Evolutionary conservation across 371 early-diverging fungal species (phyloP), one percentile per base, ranked within the genome.

Genomic region (Blakeslea trispora): DNA sequence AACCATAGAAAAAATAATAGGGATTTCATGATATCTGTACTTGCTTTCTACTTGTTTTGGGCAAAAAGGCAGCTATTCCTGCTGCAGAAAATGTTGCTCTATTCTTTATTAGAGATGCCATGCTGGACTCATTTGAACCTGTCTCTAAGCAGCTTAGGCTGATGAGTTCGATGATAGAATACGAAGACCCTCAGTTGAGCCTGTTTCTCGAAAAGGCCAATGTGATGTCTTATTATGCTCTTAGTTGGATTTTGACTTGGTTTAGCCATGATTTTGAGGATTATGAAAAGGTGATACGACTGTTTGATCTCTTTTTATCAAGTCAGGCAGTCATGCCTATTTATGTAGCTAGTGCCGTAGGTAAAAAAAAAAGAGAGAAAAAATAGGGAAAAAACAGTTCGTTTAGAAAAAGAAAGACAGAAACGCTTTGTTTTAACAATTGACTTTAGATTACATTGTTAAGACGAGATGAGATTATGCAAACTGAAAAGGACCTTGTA

Each of bases 161-260:
- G 28, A 79, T 79, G 75, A 74, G 70, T 32, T 72, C 80, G 1
- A 53, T 79, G 23, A 65, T 79, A 5, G 71, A 76, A 61, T 74
- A 72, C 24, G 80, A 76, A 55, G 80, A 79, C 57, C 45, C 63
- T 5, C 59, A 68, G 48, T 52, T 78, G 17, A 61, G 69, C 4
- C 50, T 55, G 15, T 71, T 65, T 63, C 45, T 75, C 19, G 75
- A 78, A 50, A 61, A 52, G 44, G 63, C 64, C 37, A 71, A 75
- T 37, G 76, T 90, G 17, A 84, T 86, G 59, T 90, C 93, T 15
- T 91, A 87, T 63, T 94, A 90, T 68, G 88, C 88, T 13, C 63
- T 94, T 37, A 87, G 89, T 61, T 94, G 93, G 93, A 74, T 93
- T 40, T 69, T 94, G 39, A 91, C 94, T 11, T 94, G 95, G 95